Evolutionary conservation across 768 basidiomycete genomes (phyloP), one percentile per base, ranked within the genome.

Genomic region (Trametes elegans): DNA sequence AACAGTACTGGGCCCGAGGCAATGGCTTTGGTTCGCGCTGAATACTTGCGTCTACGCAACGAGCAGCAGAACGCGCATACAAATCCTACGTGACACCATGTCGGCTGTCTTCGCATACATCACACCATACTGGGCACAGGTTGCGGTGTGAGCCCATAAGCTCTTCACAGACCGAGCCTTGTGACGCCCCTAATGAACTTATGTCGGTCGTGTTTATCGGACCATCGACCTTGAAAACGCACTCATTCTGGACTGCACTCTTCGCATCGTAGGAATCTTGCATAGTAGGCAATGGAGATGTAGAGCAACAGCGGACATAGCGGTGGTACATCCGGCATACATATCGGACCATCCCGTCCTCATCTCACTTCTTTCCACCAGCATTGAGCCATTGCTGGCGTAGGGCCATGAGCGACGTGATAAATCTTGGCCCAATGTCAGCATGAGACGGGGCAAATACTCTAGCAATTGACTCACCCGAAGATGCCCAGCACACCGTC

Each of bases 401-500:
- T 27, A 81, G 71, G 27, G 87, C 87, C 72, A 92, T 78, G 39
- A 88, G 47, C 3, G 90, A 91, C 6, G 88, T 83, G 53, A 86
- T 74, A 49, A 89, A 62, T 57, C 90, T 92, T 60, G 7, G n/a
- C 11, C 24, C 39, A 19, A n/a, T 7, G 18, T 67, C 16, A 59
- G 51, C 16, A 53, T 13, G 38, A 36, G 1, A 32, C 9, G 24
- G 8, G 13, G 13, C 24, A 26, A 27, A 27, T n/a, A 6, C 1
- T 13, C 7, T 13, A 19, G 11, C 2, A 38, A 23, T 41, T 29
- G 63, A 9, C 10, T 16, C 57, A 96, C 92, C 96, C 97, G 59
- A 90, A 79, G 54, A 90, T 75, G 50, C 97, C 96, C 26, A 96
- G 73, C 18, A 82, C 65, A 23, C 96, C 95, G 57, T 98, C 97